Evolutionary conservation across 1,284 basidiomycete species (phyloP), one percentile per base, ranked within the genome.

Genomic region (Heterobasidion irregulare): DNA sequence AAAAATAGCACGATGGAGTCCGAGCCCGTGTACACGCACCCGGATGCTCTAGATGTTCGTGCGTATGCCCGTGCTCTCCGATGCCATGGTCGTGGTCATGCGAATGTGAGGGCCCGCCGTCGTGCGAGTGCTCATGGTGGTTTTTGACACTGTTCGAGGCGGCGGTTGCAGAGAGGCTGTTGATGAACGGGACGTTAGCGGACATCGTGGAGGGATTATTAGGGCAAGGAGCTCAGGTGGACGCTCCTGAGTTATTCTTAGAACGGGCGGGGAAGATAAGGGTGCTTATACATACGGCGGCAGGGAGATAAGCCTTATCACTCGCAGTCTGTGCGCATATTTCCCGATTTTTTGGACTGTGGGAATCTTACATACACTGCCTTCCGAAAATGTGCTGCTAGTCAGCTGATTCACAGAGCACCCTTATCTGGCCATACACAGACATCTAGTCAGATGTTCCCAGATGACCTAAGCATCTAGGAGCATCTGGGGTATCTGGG

Each of bases 41-140:
- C 57, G 93, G 79, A 72, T 94, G 78, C 54, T 95, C 92, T 52
- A 95, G 77, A 64, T 91, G 87, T 60, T 94, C 94, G 68, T 96
- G 94, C 0, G 92, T 93, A 64, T 95, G 93, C 1, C 92, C 92
- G 66, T 94, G 92, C 57, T 92, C 90, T 57, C 68, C 74, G n/a
- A 74, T 74, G 16, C 77, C 76, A 58, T 74, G 74, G 34, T 75
- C 74, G 63, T 74, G 74, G 34, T 75, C 74, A 63, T 83, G 81
- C 26, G 70, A 67, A 60, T 82, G 78, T 3, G 69, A 58, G 9
- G 68, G 58, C 6, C 62, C 71, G 5, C 63, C 66, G 50, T 68
- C 65, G 43, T 76, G 75, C 58, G 77, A 79, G 6, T 69, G 65
- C 61, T 79, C 72, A 10, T 69, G 65, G 62, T 79, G 73, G 12